Conservation (phyloP, 2,329 filamentous ascomycete genomes). For the Cytospora leucostoma region DNA sequence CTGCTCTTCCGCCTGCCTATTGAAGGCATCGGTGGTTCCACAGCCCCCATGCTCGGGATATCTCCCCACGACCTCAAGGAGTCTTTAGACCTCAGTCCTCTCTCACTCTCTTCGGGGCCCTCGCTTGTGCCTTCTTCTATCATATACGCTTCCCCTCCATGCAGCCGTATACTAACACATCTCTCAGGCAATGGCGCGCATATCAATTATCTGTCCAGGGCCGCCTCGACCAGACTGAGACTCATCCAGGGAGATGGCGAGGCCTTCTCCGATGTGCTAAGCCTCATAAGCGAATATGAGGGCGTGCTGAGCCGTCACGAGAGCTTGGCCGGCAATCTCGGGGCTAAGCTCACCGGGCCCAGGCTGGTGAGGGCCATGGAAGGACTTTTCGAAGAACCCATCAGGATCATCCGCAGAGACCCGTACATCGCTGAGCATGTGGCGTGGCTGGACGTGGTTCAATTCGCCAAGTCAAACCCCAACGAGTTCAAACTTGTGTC, state of each 20-base stretch:
- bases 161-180: conserved; percentile 26
- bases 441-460: conserved; percentile 83
- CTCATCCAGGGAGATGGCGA: conserved; percentile 61
- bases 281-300: conserved; percentile 77
- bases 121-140: conserved; percentile 5
- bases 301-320: conserved; percentile 81
- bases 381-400: conserved; percentile 79
- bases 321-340: conserved; percentile 81
- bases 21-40: too few species aligned
- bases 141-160: conserved; percentile 9
- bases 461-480: conserved; percentile 79
- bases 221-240: conserved; percentile 46
- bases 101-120: too few species aligned
- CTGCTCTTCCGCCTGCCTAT: too few species aligned
- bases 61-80: too few species aligned
- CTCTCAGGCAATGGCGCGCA: conserved; percentile 40
- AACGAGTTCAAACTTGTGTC: conserved; percentile 74
- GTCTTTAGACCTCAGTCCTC: too few species aligned
- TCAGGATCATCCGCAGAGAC: conserved; percentile 59
- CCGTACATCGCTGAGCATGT: conserved; percentile 57
- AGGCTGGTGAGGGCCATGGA: conserved; percentile 86
- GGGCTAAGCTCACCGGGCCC: conserved; percentile 78
- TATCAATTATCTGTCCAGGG: conserved; percentile 57
- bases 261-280: conserved; percentile 71
- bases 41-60: too few species aligned